Evolutionary conservation across 2,329 filamentous ascomycete species (phyloP), one percentile per base, ranked within the genome.

Genomic region (Penicillium sp.): DNA sequence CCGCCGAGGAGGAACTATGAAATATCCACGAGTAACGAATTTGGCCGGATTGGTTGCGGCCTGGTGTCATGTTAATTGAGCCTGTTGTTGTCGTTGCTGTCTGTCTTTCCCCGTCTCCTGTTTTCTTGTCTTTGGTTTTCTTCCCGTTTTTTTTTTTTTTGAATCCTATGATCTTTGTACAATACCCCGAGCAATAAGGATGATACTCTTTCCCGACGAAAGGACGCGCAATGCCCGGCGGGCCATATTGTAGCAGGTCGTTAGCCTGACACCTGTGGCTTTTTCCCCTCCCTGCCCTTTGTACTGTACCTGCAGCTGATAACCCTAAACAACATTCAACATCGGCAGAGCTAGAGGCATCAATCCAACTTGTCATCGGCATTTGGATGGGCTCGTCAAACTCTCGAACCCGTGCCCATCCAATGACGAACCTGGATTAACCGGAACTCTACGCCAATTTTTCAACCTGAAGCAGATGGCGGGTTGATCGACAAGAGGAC

Each of bases 1-100:
- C 59, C 18, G 66, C 64, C n/a, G 71, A 76, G 53, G 71, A 71
- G 45, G 55, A 64, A 49, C 47, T 63, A 54, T 65, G 54, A 64
- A 40, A 5, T 28, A n/a, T 34, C 53, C 50, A 61, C 51, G 59
- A 61, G 46, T 59, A 51, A 61, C 46, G 56, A 61, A 48, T 51
- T 55, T 50, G 33, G 47, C 36, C n/a, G 42, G 24, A 36, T 51
- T 52, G 49, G 40, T 48, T 21, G 50, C 33, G 23, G 29, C 43
- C 45, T 54, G 43, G 52, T 60, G 46, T 48, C 54, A 59, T 24
- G 51, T 56, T 59, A 53, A 54, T 59, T 57, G 52, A 55, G 50
- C 45, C 39, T 39, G 23, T 36, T 39, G 18, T 42, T 45, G 34
- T 28, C 10, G 5, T 24, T 42, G 21, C n/a, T 39, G 18, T 23